These are phyloP conservation scores for Aspergillus avenaceus DNA, from an alignment of 495 filamentous ascomycete genomes.

Conservation along the genomic window DNA sequence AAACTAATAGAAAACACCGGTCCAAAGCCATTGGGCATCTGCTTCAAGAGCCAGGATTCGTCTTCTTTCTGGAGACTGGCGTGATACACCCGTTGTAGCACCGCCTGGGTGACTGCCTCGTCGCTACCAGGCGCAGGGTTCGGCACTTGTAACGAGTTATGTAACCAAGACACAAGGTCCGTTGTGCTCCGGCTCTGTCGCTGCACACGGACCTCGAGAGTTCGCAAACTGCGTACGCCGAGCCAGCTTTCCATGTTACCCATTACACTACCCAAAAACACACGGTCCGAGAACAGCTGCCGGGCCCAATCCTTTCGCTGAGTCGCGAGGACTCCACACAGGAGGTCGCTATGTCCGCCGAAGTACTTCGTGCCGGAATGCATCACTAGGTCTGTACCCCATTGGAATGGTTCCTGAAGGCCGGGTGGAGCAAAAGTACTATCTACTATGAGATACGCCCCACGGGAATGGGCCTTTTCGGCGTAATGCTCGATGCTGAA, in stretches of 20 bases:
- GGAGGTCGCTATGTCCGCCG: constrained; percentile 87
- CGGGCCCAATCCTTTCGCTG: constrained; percentile 51
- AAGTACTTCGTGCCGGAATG: constrained; percentile 94
- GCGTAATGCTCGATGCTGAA: constrained; percentile 66
- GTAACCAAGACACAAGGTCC: constrained; percentile 67
- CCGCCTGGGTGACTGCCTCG: constrained; percentile 42
- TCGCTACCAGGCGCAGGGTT: constrained; percentile 28
- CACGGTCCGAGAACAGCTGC: constrained; percentile 58
- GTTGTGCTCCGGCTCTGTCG: constrained; percentile 67
- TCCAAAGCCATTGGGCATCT: constrained; percentile 91
- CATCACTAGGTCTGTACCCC: constrained; percentile 80
- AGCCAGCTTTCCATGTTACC: constrained; percentile 91
- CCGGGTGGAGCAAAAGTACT: constrained; percentile 90
- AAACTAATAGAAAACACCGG: constrained; percentile 79
- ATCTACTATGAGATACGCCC: constrained; percentile 80
- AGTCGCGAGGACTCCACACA: constrained; percentile 77
- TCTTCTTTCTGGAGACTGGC: constrained; percentile 68
- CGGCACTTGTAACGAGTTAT: constrained; percentile 36
- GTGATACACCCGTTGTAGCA: constrained; percentile 63
- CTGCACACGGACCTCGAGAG: constrained; percentile 75
- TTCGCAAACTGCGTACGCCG: constrained; percentile 78
- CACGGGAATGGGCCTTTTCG: constrained; percentile 61
- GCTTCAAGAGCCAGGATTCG: constrained; percentile 68
- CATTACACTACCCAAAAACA: constrained; percentile 79
- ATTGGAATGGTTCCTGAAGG: constrained; percentile 77